These are phyloP conservation scores for Gloeophyllum trabeum DNA, from an alignment of 768 basidiomycete species.

Conservation along the genomic window DNA sequence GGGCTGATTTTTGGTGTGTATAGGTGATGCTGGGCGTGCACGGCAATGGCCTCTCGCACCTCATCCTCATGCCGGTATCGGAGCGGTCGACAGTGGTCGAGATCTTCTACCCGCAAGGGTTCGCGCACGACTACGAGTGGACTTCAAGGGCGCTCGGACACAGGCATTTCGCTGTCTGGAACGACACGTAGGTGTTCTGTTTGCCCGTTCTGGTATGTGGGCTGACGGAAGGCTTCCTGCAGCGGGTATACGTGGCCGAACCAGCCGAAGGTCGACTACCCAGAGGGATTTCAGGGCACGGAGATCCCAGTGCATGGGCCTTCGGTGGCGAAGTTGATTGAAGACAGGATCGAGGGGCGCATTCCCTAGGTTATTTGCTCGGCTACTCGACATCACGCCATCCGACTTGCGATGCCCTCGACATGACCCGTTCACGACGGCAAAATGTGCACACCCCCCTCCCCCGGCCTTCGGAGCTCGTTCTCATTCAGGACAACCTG, in stretches of 20 bases:
- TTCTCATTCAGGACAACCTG: too few relatives aligned
- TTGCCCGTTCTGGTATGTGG: neutral
- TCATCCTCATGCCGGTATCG: conserved; percentile 76
- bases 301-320: conserved; percentile 66
- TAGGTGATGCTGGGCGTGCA: conserved; percentile 66
- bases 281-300: conserved; percentile 77
- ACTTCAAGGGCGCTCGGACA: conserved; percentile 65
- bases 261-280: conserved; percentile 51
- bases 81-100: conserved; percentile 76
- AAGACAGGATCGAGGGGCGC: conserved; percentile 43
- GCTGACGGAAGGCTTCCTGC: neutral
- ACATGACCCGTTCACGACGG: too few relatives aligned
- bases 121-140: conserved; percentile 84
- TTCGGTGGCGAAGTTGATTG: conserved; percentile 55
- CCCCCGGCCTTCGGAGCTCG: too few relatives aligned
- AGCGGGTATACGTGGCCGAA: conserved; percentile 33
- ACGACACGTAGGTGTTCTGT: conserved; percentile 43
- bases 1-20: conserved; percentile 3
- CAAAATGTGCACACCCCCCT: too few relatives aligned
- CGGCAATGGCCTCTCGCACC: conserved; percentile 75
- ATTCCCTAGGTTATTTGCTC: neutral
- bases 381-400: too few relatives aligned
- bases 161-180: conserved; percentile 71
- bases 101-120: conserved; percentile 72
- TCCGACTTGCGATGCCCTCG: neutral